Base-by-base conservation (phyloP, 192 early-diverging fungal genomes). In the Glomus cerebriforme region DNA sequence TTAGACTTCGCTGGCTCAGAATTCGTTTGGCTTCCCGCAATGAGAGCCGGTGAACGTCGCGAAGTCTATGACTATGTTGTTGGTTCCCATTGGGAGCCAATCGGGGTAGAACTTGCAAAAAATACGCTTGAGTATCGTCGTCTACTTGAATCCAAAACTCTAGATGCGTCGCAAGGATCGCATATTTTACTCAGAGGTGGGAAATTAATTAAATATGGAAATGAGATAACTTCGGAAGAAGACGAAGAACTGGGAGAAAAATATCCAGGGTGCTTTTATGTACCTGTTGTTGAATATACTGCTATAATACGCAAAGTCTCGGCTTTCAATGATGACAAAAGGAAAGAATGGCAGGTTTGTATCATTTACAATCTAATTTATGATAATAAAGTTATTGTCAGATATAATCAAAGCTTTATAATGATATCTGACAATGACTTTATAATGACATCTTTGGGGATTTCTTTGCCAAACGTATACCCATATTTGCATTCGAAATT, bases 321-420 rank as follows among this genome's bases (percentile, higher is more conserved):
- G 32, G 29, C 49, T 35, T 31, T 0, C 5, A 8, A 60, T 74
- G 49, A 74, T 74, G 5, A 59, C 5, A 73, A 15, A 58, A 74
- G 24, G 54, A 73, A 74, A 74, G 49, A 74, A 9, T 74, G 49
- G 26, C 73, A 74, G 49, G 73, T 74, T 59, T 74, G 49, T 74
- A 74, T 74, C 26, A 74, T 74, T 74, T 74, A 58, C 49, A 58
- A 74, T 74, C 59, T 74, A 74, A 74, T 73, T 73, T 17, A 59
- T 37, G 68, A 70, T 43, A 69, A 69, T 70, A 70, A 70, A 19
- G 35, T 70, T 70, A 70, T 70, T 70, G 69, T 43, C 37, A 71
- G n/a, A 71, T 71, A 71, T 71, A 2, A 7, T 43, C 22, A 9
- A 39, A 39, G 39, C 9, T 39, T 39, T 39, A 10, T 39, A 2